A percentile compares a stretch with the other conserved stretches of the same genome.
phyloP scores from a whole-genome alignment of 2,329 filamentous ascomycete species.

The Didymella sp. region DNA sequence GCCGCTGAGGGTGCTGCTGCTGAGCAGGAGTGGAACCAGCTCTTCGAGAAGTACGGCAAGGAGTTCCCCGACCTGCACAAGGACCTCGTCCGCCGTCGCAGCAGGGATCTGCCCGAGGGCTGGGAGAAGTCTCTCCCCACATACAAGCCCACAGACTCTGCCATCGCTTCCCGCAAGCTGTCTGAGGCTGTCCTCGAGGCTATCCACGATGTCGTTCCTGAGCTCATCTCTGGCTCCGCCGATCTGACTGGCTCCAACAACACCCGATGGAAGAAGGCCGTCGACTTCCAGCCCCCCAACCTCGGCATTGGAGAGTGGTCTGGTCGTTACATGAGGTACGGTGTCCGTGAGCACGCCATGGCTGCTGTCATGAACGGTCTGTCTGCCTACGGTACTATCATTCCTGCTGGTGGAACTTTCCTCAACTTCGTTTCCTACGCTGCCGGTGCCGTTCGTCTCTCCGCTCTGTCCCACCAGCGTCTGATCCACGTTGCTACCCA shows the following conservation, averaged over 20 bases:
- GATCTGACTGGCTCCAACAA: slow-evolving; percentile 99
- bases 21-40: slow-evolving; percentile 94
- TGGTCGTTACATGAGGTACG: slow-evolving; percentile 91
- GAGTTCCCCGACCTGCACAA: slow-evolving; percentile 79
- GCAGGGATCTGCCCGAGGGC: slow-evolving; percentile 85
- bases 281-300: slow-evolving; percentile 94
- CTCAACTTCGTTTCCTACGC: slow-evolving; percentile 99
- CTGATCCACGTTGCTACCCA: slow-evolving; percentile 96
- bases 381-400: slow-evolving; percentile 90
- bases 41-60: slow-evolving; percentile 83
- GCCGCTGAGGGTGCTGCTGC: slow-evolving; percentile 83
- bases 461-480: slow-evolving; percentile 87
- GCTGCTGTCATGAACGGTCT: slow-evolving; percentile 94
- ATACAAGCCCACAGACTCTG: slow-evolving; percentile 84
- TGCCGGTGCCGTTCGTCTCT: slow-evolving; percentile 92
- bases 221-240: slow-evolving; percentile 93
- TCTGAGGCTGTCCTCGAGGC: slow-evolving; percentile 92
- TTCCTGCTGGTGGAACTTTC: slow-evolving; percentile 96
- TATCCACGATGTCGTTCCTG: slow-evolving; percentile 81
- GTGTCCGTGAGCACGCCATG: slow-evolving; percentile 92
- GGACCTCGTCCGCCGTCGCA: slow-evolving; percentile 82
- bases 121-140: slow-evolving; percentile 94
- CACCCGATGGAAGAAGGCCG: slow-evolving; percentile 95
- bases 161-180: slow-evolving; percentile 92
- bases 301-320: slow-evolving; percentile 86